Evolutionary conservation across 2,329 filamentous ascomycete species (phyloP), one percentile per base, ranked within the genome.

Genomic region (Grosmannia clavigera): DNA sequence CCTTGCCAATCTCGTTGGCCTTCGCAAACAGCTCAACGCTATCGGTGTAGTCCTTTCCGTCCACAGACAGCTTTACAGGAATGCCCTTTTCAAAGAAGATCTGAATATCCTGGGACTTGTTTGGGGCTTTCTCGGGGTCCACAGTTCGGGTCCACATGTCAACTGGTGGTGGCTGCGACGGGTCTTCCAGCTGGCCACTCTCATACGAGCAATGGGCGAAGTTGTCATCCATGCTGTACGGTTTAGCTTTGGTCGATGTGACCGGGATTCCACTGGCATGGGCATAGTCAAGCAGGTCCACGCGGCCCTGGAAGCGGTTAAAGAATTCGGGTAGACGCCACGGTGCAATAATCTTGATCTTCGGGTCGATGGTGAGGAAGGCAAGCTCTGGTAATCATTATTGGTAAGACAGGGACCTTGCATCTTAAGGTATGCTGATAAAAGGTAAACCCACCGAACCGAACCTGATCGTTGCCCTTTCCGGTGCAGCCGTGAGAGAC

Each of bases 91-190:
- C 78, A 72, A 91, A 92, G 70, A 81, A 74, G 63, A 91, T 70
- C 62, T 83, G 85, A 75, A 91, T 84, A 71, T 90, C 82, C 69
- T 84, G 80, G 46, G 87, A 85, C 69, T 81, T 76, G 69, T 90
- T 80, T 62, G 88, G 87, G 2, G 87, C 88, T 63, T 83, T 81
- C 64, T 81, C 73, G 50, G 87, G 87, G 68, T 87, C 85, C 61
- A 81, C 74, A 61, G 85, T 87, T 68, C 86, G 77, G 68, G 83
- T 92, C 89, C 89, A 92, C 84, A 92, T 88, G 71, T 92, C 87
- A 66, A 81, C 78, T 60, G 88, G 87, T 46, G 88, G 82, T 61
- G 85, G 83, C 67, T 80, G 76, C 69, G 81, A 73, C 52, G 79
- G 79, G 65, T 83, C 82, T 73, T 89, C 86, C 61, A 90, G 79